Percentiles rank a stretch among this genome's conserved stretches.
phyloP scores from a whole-genome alignment of 768 basidiomycete genomes.

The Goffeauzyma gilvescens region DNA sequence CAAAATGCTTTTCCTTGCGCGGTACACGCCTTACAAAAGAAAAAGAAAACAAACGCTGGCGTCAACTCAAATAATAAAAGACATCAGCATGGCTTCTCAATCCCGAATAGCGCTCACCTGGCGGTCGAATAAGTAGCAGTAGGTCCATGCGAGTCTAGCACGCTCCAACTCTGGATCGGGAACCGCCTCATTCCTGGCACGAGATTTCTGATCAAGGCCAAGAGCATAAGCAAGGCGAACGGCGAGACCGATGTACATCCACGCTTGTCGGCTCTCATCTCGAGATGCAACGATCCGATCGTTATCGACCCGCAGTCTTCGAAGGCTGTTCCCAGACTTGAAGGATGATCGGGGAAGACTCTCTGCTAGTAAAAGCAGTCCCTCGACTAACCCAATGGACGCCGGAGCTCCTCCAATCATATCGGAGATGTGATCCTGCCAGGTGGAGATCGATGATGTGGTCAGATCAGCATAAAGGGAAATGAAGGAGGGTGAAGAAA shows the following conservation, averaged over 20 bases:
- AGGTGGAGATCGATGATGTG: background rate
- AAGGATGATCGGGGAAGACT: conserved; percentile 19
- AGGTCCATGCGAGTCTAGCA: conserved; percentile 24
- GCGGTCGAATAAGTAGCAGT: conserved; percentile 29
- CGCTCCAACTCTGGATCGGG: too few species aligned
- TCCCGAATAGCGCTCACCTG: conserved; percentile 15
- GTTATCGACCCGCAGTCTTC: too few species aligned
- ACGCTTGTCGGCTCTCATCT: conserved; percentile 23
- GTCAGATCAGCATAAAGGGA: background rate
- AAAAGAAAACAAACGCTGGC: too few species aligned
- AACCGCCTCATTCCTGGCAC: too few species aligned
- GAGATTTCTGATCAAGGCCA: conserved; percentile 28
- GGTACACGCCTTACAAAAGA: too few species aligned
- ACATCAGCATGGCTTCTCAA: background rate
- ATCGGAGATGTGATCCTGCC: conserved; percentile 18
- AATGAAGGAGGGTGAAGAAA: background rate
- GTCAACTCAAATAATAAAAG: too few species aligned
- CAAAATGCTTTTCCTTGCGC: too few species aligned
- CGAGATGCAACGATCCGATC: conserved; percentile 16
- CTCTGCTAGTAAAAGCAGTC: conserved; percentile 24
- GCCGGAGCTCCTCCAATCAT: conserved; percentile 21
- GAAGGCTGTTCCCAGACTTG: background rate
- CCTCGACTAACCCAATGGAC: conserved; percentile 26
- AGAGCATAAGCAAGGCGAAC: conserved; percentile 27
- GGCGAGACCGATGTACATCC: conserved; percentile 26